These are phyloP conservation scores for Stylosanthes scabra DNA, from an alignment of 331 rosid species.

Conservation along the genomic window DNA sequence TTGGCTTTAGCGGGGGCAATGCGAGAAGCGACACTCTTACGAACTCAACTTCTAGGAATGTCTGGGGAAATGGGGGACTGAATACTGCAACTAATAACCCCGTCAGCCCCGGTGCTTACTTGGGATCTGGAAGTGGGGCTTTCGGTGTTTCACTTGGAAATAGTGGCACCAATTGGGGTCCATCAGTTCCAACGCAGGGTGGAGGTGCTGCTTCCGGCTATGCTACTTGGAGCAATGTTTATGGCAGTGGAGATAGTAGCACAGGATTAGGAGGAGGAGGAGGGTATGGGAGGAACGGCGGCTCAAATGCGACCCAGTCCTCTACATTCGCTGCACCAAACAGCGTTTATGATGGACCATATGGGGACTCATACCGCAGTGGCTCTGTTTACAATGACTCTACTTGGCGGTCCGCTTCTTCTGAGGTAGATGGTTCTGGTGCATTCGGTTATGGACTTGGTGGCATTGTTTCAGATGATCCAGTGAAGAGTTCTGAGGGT, in stretches of 20 bases:
- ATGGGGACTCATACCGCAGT: slow-evolving; percentile 65
- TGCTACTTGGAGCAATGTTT: slow-evolving; percentile 55
- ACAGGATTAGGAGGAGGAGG: slow-evolving; percentile 67
- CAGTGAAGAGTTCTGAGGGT: slow-evolving; percentile 69
- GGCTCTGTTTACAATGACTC: slow-evolving; percentile 68
- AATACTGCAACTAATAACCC: slow-evolving; percentile 51
- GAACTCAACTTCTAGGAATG: slow-evolving; percentile 69
- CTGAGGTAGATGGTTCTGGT: slow-evolving; percentile 78
- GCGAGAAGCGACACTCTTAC: slow-evolving; percentile 68
- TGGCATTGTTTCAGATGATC: slow-evolving; percentile 68
- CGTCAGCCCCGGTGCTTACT: slow-evolving; percentile 51
- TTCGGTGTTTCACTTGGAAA: slow-evolving; percentile 72
- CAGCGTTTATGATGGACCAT: slow-evolving; percentile 75
- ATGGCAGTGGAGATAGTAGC: slow-evolving; percentile 66
- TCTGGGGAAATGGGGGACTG: slow-evolving; percentile 76
- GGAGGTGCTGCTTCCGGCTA: slow-evolving; percentile 67
- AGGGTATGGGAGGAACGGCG: slow-evolving; percentile 70
- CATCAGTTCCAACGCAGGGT: slow-evolving; percentile 52
- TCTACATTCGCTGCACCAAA: slow-evolving; percentile 63
- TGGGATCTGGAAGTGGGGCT: slow-evolving; percentile 70
- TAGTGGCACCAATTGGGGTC: slow-evolving; percentile 63
- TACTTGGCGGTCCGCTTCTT: slow-evolving; percentile 76
- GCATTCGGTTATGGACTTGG: slow-evolving; percentile 74
- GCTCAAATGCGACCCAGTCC: slow-evolving; percentile 48
- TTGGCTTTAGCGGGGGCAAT: slow-evolving; percentile 69